A percentile compares a stretch with the other conserved stretches of the same genome.
phyloP scores from a whole-genome alignment of 805 yeast species.

The Pichia insulana region DNA sequence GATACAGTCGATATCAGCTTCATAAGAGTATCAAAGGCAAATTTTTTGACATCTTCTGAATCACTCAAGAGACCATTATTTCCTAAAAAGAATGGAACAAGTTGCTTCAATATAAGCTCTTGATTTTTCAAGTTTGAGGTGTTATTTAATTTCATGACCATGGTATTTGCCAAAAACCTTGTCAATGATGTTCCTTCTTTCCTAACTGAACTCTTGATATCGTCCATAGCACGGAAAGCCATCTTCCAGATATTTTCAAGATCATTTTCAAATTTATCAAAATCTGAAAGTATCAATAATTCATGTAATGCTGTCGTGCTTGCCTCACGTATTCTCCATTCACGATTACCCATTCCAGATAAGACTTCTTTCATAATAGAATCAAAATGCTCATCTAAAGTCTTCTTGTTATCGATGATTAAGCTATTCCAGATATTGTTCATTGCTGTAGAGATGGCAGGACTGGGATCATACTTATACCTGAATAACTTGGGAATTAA shows the following conservation, averaged over 20 bases:
- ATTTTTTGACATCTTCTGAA: slow-evolving; percentile 73
- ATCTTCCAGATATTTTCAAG: slow-evolving; percentile 74
- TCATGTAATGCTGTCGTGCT: slow-evolving; percentile 65
- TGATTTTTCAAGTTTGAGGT: slow-evolving; percentile 31
- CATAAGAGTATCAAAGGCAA: slow-evolving; percentile 68
- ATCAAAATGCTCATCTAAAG: slow-evolving; percentile 46
- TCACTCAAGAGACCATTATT: slow-evolving; percentile 72
- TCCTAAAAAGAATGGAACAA: slow-evolving; percentile 77
- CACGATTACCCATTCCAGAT: slow-evolving; percentile 63
- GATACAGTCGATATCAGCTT: slow-evolving; percentile 62
- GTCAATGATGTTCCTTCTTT: slow-evolving; percentile 68
- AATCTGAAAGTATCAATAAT: slow-evolving; percentile 51
- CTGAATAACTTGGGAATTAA: slow-evolving; percentile 78
- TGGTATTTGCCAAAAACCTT: slow-evolving; percentile 50
- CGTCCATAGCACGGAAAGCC: slow-evolving; percentile 87
- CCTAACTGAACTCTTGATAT: slow-evolving; percentile 88
- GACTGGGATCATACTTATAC: slow-evolving; percentile 77
- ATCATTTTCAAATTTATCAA: slow-evolving; percentile 40
- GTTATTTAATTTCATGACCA: slow-evolving; percentile 47
- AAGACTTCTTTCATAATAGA: slow-evolving; percentile 58
- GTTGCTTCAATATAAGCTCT: slow-evolving; percentile 38
- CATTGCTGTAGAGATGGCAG: slow-evolving; percentile 74
- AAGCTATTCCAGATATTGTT: slow-evolving; percentile 77
- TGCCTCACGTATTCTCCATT: slow-evolving; percentile 93
- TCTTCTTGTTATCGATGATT: slow-evolving; percentile 44